Base-by-base conservation (phyloP, 2,329 filamentous ascomycete species). In the Cladophialophora bantiana region DNA sequence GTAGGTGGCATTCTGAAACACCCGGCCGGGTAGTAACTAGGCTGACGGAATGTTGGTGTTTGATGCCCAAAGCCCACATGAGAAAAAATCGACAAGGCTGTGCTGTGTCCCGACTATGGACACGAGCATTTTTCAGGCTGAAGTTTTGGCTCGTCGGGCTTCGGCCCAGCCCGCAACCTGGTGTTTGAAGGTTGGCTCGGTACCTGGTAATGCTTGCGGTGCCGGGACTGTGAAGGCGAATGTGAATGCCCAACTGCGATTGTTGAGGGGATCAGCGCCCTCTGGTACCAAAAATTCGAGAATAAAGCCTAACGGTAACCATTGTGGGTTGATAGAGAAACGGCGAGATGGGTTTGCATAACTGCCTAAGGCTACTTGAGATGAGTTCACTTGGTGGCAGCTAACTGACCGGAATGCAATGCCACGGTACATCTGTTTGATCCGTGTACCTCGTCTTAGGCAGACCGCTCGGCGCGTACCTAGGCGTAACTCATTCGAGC, bases 81-180 rank as follows among this genome's bases (percentile, higher is more conserved):
- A 31, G 38, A 40, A 40, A 40, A 12, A 20, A 32, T 42, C 20
- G 26, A 40, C 54, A 58, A 64, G 53, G 53, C 53, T 53, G 40
- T 38, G 54, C 38, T n/a, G 26, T 26, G 26, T 26, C 18, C 10
- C 9, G 31, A 31, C 5, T 34, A 1, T 20, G 54, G 12, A 15
- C 54, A 35, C 35, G 59, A 55, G 36, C 31, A 18, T n/a, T 35
- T 34, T 59, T 56, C 35, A 55, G 59, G 59, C 59, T 62, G 52
- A 56, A 36, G 55, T 55, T 56, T 48, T 53, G 52, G 38, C 32
- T 48, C 50, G 7, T 35, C 38, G 61, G 52, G 53, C 34, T 50
- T 52, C 59, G 59, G 59, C 36, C 59, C 59, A 61, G 18, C 59
- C 59, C 59, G 59, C 32, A 50, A 50, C 45, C 45, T 18, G 26